phyloP scores from a whole-genome alignment of 345 rosid genomes.

The Euphorbia tirucalli region DNA sequence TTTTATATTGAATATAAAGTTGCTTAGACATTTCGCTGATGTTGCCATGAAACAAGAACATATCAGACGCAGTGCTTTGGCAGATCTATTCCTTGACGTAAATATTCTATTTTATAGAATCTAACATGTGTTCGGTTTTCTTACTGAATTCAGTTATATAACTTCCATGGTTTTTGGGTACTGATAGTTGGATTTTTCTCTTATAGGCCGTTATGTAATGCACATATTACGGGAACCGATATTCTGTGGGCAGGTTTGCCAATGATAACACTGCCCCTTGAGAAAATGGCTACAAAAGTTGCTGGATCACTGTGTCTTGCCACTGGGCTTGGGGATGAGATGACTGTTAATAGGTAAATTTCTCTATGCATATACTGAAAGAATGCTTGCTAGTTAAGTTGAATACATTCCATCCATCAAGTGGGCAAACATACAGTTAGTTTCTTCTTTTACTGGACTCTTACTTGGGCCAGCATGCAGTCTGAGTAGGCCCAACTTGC shows the following conservation, averaged over 20 bases:
- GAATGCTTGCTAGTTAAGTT: neutral
- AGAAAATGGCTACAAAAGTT: constrained; percentile 98
- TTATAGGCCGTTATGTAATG: constrained; percentile 90
- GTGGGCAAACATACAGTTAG: no score
- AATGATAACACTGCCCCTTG: constrained; percentile 95
- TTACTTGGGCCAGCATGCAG: constrained; percentile 56
- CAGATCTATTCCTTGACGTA: constrained; percentile 98
- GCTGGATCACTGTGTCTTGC: constrained; percentile 98
- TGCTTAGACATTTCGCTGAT: constrained; percentile 93
- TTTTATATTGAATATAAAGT: no score
- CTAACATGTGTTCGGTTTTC: neutral
- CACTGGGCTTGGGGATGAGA: constrained; percentile 96
- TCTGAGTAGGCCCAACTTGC: constrained; percentile 69
- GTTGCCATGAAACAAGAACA: constrained; percentile 98
- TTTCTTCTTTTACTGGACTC: neutral
- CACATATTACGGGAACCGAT: constrained; percentile 98
- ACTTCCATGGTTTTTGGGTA: neutral
- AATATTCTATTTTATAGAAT: neutral
- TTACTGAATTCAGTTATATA: neutral
- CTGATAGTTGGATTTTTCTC: constrained; percentile 9
- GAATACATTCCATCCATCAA: neutral
- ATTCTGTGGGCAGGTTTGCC: constrained; percentile 98
- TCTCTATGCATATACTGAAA: neutral
- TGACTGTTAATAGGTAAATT: constrained; percentile 88
- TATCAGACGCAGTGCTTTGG: constrained; percentile 89